Evolutionary conservation across 164 flowering plant species (phyloP).

Genomic region (Nelumbo lutea): DNA sequence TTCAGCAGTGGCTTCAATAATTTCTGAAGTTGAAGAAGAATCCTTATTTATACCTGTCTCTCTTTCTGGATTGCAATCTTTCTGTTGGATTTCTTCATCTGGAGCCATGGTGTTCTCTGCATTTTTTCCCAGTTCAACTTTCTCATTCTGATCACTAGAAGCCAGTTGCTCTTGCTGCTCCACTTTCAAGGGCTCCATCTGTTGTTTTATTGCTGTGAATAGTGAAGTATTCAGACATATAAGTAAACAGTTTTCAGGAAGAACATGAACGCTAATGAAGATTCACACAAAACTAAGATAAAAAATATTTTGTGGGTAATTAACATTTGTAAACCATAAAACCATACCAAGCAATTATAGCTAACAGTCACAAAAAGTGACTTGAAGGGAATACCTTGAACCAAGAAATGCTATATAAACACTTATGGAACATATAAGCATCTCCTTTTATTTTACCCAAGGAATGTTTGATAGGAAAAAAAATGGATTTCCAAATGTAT

Average conservation of each 20-base stretch:
- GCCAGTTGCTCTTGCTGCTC: slow-evolving; percentile 43
- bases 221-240: slow-evolving; percentile 6
- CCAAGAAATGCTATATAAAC: not conserved
- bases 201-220: slow-evolving; percentile 41
- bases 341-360: not conserved
- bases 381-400: not conserved
- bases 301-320: not conserved
- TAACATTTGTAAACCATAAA: not conserved
- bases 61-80: slow-evolving; percentile 26
- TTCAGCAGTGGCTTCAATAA: slow-evolving; percentile 30
- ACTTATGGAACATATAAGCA: too few relatives aligned
- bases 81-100: not conserved
- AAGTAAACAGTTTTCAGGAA: not conserved
- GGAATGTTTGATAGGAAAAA: too few relatives aligned
- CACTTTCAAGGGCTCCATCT: slow-evolving; percentile 56
- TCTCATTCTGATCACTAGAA: slow-evolving; percentile 28
- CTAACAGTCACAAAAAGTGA: not conserved
- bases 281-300: not conserved
- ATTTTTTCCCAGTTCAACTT: slow-evolving; percentile 20
- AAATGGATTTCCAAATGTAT: too few relatives aligned
- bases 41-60: slow-evolving; percentile 43
- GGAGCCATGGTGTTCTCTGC: slow-evolving; percentile 8
- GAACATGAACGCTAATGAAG: not conserved
- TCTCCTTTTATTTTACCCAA: too few relatives aligned
- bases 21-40: slow-evolving; percentile 35